Base-by-base conservation (phyloP, 2,329 filamentous ascomycete species). In the Hypoxylon sp. region DNA sequence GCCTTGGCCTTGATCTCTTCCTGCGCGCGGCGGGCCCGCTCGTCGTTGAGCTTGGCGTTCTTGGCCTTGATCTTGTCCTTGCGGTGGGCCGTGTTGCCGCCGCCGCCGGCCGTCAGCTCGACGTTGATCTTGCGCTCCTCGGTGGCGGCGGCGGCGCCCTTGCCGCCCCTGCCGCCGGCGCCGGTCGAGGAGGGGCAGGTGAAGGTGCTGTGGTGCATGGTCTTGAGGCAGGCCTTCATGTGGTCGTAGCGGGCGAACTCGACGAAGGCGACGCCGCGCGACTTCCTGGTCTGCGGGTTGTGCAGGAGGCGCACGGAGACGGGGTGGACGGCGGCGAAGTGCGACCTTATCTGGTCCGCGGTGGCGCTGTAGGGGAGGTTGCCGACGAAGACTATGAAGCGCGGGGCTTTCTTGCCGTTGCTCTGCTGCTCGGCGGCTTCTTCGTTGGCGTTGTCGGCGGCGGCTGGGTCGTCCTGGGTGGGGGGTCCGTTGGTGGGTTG, bases 221-320 rank as follows among this genome's bases (percentile, higher is more conserved):
- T 88, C 79, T 94, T 92, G 65, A 98, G 84, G 75, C 93, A 97
- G 30, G 93, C 96, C 83, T 96, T 92, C 93, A 97, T 96, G 76
- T 91, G 88, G 79, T 94, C 91, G 80, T 90, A 96, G 71, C 89
- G 86, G 69, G 89, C 89, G 76, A 97, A 98, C 79, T 98, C 95
- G 72, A 98, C 83, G 78, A 97, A 97, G 4, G 92, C 93, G 73
- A 91, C 91, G 33, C 93, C 92, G 71, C 90, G 90, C 74, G 87
- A 90, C 69, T 89, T 87, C 57, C 82, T 83, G 11, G 86, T 83
- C 56, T 82, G 81, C 70, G 88, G 88, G 73, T 91, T 86, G 55
- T 89, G 92, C 49, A 92, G 87, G 65, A 93, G 89, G 20, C 95
- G 92, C 51, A 96, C 84, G 1, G 86, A 85, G 54, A 81, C 84